Evolutionary conservation across 495 filamentous ascomycete genomes (phyloP).

Genomic region (Aspergillus coremiiformis): DNA sequence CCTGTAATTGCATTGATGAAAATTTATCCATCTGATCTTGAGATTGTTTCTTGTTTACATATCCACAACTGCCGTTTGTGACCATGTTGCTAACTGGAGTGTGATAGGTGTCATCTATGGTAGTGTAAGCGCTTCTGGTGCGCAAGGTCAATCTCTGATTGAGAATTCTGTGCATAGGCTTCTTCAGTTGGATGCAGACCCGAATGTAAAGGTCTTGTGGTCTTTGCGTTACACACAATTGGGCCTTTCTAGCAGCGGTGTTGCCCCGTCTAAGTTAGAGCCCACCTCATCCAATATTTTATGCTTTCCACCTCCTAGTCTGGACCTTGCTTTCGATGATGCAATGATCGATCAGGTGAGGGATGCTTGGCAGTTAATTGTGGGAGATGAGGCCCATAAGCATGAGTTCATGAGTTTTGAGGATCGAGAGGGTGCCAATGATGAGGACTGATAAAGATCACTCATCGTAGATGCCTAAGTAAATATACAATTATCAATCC

Average conservation of each 20-base stretch:
- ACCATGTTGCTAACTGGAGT: slow-evolving; percentile 39
- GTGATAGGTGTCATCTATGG: slow-evolving; percentile 64
- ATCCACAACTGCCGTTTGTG: slow-evolving; percentile 7
- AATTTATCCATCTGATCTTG: slow-evolving; percentile 72
- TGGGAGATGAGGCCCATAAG: slow-evolving; percentile 40
- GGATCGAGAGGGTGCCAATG: slow-evolving; percentile 33
- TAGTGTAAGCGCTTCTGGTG: slow-evolving; percentile 35
- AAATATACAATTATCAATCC: not conserved
- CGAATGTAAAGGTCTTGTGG: slow-evolving; percentile 46
- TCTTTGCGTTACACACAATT: slow-evolving; percentile 55
- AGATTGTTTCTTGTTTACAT: slow-evolving; percentile 19
- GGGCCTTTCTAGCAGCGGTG: slow-evolving; percentile 16
- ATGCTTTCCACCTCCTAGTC: slow-evolving; percentile 45
- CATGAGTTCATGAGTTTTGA: slow-evolving; percentile 58
- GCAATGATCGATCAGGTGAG: slow-evolving; percentile 50
- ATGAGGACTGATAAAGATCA: slow-evolving; percentile 19
- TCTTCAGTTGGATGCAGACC: slow-evolving; percentile 31
- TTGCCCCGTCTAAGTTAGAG: slow-evolving; percentile 15
- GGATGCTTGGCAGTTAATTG: slow-evolving; percentile 54
- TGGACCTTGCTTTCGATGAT: slow-evolving; percentile 67
- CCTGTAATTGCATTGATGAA: slow-evolving; percentile 80
- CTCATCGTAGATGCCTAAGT: not conserved
- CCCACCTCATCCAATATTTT: slow-evolving; percentile 23
- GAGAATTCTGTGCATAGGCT: slow-evolving; percentile 49
- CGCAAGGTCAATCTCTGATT: slow-evolving; percentile 36